Percentiles rank a stretch among this genome's conserved stretches.
Evolutionary conservation across 73 alveolate species (phyloP).

Genomic region (Paramecium biaurelia): DNA sequence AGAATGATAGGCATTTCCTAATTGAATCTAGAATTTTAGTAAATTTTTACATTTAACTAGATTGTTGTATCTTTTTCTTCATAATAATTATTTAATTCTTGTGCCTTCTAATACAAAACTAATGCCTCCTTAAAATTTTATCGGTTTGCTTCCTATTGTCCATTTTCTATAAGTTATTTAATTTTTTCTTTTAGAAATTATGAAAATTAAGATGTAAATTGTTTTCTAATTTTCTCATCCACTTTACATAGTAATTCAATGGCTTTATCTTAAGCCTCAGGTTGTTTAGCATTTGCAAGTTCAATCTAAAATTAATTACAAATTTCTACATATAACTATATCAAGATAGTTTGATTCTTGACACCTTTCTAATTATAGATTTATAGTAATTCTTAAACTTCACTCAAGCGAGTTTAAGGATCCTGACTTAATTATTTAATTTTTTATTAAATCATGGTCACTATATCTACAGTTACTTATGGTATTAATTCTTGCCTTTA

Average conservation of each 20-base stretch:
- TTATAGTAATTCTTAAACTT: background rate
- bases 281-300: background rate
- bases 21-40: background rate
- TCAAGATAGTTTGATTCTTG: background rate
- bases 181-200: conserved; percentile 24
- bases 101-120: background rate
- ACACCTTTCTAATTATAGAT: background rate
- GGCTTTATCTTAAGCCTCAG: conserved; percentile 46
- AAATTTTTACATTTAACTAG: background rate
- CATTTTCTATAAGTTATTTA: background rate
- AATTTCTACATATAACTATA: background rate
- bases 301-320: background rate
- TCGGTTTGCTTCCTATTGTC: background rate
- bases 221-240: conserved; percentile 21
- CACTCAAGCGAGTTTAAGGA: background rate
- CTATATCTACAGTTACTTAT: conserved; percentile 35
- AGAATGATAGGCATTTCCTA: conserved; percentile 26
- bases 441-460: conserved; percentile 31
- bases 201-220: background rate
- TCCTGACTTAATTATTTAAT: background rate
- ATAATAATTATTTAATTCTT: background rate
- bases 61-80: conserved; percentile 38
- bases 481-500: conserved; percentile 32
- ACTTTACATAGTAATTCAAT: conserved; percentile 33
- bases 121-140: conserved; percentile 7